Base-by-base conservation (phyloP, 163 green algal genomes). In the Trebouxiophyceae sp. region DNA sequence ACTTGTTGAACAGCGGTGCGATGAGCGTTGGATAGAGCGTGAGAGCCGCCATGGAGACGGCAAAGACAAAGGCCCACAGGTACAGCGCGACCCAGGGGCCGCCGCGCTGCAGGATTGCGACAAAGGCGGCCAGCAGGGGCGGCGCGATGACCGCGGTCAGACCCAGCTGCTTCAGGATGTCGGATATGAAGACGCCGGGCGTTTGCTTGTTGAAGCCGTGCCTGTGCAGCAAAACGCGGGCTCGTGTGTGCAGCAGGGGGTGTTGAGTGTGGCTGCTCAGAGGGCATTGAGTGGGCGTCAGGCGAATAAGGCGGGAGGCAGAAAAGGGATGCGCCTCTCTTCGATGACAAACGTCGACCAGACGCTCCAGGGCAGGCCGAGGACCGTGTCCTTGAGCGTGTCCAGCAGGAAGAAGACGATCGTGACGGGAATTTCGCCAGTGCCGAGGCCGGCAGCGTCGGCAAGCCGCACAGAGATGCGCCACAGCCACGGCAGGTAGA, bases 171-270 rank as follows among this genome's bases (percentile, higher is more conserved):
- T 91, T 96, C 30, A 95, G 5, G 8, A 79, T 57, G 68, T 97
- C 90, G 1, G 63, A 68, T 4, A 91, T 24, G 62, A 91, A 97
- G 2, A 92, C 74, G 4, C 57, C 27, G 19, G 68, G 32, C 1
- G 82, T 92, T 69, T 92, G 88, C 73, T 91, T 94, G 85, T 97
- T 97, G 82, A 97, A 97, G 39, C 90, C 91, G 60, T 97, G 91
- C 7, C 55, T 50, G 39, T 50, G 39, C 19, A n/a, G 12, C 39
- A 50, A 50, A 50, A 50, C 12, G 12, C 39, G 12, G 12, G 12
- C 19, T 50, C 19, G 39, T 50, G 19, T 16, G 12, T 12, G 39
- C 39, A 50, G 19, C 12, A 50, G 19, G 39, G 19, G 12, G 12
- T 50, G 12, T 50, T 50, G 39, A 50, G 12, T 50, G 39, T 50